Evolutionary conservation across 2,329 filamentous ascomycete species (phyloP), one percentile per base, ranked within the genome.

Genomic region (Fusarium irregulare): DNA sequence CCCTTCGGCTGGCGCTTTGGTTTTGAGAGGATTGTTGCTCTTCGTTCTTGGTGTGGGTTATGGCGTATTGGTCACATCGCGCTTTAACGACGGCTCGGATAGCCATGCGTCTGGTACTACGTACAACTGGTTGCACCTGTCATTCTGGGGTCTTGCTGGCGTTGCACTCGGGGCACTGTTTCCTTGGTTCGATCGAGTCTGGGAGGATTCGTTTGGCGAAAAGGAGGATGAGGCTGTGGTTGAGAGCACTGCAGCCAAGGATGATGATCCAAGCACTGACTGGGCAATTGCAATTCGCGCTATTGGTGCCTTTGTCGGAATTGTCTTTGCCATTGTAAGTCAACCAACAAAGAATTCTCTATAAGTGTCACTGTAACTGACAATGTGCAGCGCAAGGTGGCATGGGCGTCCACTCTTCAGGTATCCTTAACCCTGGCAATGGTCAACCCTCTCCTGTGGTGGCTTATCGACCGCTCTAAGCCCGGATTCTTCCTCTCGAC

Each of bases 341-440:
- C 41, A 50, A 28, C 53, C 46, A 21, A 30, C 30, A 40, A 48
- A 21, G 25, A 46, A 42, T 12, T 4, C 12, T 20, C 37, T 44
- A 23, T 12, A 4, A 28, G 37, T 37, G 34, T 37, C 18, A 37
- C 18, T 20, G 40, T 20, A 25, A 63, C 56, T 76, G 56, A 77
- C 71, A 49, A n/a, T 46, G 10, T 50, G 32, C 47, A 97, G 93
- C 91, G 96, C 70, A 93, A 92, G 79, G 88, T 98, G 12, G 92
- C 93, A 2, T 99, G 96, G 96, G 88, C 94, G 74, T 98, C 94
- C 11, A 96, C 94, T 2, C 88, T 97, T n/a, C 96, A 99, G 80
- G 90, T 97, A 21, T 97, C 94, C 2, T 81, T 97, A 27, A 96
- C 94, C 2, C 89, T 99, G 50, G 93, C 94, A 23, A 88, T 98